These are phyloP conservation scores for Noccaea caerulescens DNA, from an alignment of 345 rosid species.

Conservation along the genomic window DNA sequence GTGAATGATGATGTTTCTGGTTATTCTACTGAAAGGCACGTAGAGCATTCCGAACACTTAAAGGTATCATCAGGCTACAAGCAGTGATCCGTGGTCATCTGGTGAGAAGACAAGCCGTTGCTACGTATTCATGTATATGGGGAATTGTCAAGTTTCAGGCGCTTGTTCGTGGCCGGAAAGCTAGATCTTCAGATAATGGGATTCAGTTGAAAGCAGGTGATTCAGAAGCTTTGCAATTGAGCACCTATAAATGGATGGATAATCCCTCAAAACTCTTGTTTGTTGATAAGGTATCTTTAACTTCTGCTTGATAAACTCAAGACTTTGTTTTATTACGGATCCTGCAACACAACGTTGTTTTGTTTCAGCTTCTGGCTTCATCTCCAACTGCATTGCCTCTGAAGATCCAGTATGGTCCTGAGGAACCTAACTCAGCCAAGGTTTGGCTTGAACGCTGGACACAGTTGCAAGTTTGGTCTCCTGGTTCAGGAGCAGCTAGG, in stretches of 20 bases:
- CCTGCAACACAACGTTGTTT: conserved; percentile 16
- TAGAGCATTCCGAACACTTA: conserved; percentile 61
- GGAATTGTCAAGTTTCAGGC: conserved; percentile 77
- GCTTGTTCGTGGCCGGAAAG: conserved; percentile 63
- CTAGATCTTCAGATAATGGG: conserved; percentile 51
- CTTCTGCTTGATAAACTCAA: conserved; percentile 1
- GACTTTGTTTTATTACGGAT: conserved; percentile 1
- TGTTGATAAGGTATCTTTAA: conserved; percentile 56
- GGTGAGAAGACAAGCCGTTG: conserved; percentile 86
- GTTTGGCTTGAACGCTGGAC: conserved; percentile 87
- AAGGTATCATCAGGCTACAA: conserved; percentile 78
- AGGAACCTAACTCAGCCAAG: conserved; percentile 64
- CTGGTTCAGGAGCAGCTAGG: conserved; percentile 48
- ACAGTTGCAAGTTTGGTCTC: conserved; percentile 61
- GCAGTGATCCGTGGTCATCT: conserved; percentile 81
- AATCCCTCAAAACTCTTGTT: conserved; percentile 49
- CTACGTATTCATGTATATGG: conserved; percentile 63
- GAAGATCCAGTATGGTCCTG: conserved; percentile 54
- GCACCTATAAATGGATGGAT: conserved; percentile 36
- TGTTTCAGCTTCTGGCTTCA: conserved; percentile 66
- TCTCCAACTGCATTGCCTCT: conserved; percentile 53
- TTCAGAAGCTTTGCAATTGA: conserved; percentile 40
- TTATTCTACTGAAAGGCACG: conserved; percentile 58
- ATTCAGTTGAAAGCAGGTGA: conserved; percentile 47
- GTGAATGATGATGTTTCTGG: conserved; percentile 6